Base-by-base conservation (phyloP, 2,329 filamentous ascomycete genomes). In the Paecilomyces sp. region DNA sequence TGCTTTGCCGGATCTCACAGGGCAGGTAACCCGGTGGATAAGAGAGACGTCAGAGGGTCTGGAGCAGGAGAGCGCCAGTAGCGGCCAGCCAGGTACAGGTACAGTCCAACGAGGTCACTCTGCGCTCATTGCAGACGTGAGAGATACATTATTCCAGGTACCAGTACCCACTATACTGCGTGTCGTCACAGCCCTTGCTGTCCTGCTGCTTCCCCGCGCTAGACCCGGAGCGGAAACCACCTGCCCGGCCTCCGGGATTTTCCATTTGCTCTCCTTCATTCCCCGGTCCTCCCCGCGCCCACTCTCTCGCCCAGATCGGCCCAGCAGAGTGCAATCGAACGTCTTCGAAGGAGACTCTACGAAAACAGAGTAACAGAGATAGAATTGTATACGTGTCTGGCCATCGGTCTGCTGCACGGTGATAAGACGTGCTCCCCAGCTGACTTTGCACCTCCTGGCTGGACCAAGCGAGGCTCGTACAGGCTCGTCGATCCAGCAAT, bases 221-320 rank as follows among this genome's bases (percentile, higher is more conserved):
- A 64, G 58, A 24, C 63, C 58, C 9, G n/a, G 56, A 61, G 28
- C 11, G 61, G 63, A 30, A 54, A 53, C 22, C 57, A 57, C 50
- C 64, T 61, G 61, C 25, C 28, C n/a, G 22, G 33, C 52, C 56
- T 62, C 61, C 61, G 61, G 59, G 47, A 64, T 61, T 62, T 66
- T 60, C 41, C 57, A 65, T 60, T 65, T 60, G 58, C 31, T 53
- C 58, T 28, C 57, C 55, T 56, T 61, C 61, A 53, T 54, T 58
- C 61, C 60, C 67, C 68, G 66, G 62, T 52, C 60, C 64, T 64
- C 64, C 60, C 65, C 67, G 64, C 57, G 41, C 2, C 5, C 47
- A 22, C 41, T n/a, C 41, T n/a, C n/a, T 18, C 9, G 31, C 5
- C 9, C 9, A 33, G 3, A 33, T 33, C 18, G 7, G 41, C 15